Evolutionary conservation across 208 protist genomes (phyloP), one percentile per base, ranked within the genome.

Genomic region (Acanthamoeba triangularis): DNA sequence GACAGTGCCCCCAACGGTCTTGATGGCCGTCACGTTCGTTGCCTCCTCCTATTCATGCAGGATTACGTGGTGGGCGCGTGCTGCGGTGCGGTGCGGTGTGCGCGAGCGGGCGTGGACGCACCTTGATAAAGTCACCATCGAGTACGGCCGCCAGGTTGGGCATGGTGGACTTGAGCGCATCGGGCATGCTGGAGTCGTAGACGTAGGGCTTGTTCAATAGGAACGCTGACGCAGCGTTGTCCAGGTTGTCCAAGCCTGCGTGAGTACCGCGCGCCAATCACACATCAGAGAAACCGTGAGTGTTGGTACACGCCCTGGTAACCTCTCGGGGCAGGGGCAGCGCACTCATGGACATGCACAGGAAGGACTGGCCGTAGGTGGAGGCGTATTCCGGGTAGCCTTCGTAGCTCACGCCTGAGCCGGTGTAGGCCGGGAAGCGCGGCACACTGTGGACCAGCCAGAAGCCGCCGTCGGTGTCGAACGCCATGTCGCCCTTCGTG

Each of bases 341-440:
- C 56, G 47, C 28, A 49, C 61, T 37, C 35, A 95, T 94, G 2
- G 88, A 67, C 14, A 96, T 78, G 90, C 96, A 97, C 4, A 97
- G 47, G 65, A 96, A 97, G 18, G 96, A 96, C 63, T 97, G 96
- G 52, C 96, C 96, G 59, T 97, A 97, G 1, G 56, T 95, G 1
- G 28, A 18, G 52, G 88, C 96, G 47, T 95, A 93, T 1, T 28
- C 87, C 65, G 96, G 96, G 41, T 67, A 97, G 11, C 41, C 37
- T 8, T 97, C 96, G 4, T 44, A 14, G 37, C 82, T 44, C 6
- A 8, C 8, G 35, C n/a, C 41, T 1, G 47, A 78, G 25, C 74
- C 37, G 28, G 92, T 37, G 37, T 35, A 35, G 3, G n/a, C 30
- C 49, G 96, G 96, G 30, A 95, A 97, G 30, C 94, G 52, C 25